phyloP scores from a whole-genome alignment of 768 basidiomycete species.

The Boletus vinaceobasis region DNA sequence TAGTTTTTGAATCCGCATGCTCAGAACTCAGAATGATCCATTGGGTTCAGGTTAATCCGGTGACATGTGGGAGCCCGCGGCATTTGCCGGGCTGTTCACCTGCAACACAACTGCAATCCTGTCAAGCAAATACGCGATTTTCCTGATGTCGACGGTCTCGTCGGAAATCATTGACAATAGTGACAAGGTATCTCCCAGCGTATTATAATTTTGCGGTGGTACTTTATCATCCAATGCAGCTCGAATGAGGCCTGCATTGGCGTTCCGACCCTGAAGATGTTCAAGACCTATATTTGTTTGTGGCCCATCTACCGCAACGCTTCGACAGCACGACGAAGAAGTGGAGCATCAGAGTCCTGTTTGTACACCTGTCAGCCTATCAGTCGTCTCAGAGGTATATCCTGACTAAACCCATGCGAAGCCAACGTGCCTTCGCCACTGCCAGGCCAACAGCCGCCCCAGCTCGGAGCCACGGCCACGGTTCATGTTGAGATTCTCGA shows the following conservation, averaged over 20 bases:
- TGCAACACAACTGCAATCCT: not conserved
- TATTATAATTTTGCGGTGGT: not conserved
- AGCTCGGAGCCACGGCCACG: not conserved
- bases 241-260: not conserved
- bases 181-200: not conserved
- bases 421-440: no score
- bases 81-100: slow-evolving; percentile 7
- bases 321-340: not conserved
- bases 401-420: not conserved
- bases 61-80: slow-evolving; percentile 3
- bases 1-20: slow-evolving; percentile 5
- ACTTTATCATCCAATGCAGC: not conserved
- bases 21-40: not conserved
- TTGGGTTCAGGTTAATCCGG: not conserved
- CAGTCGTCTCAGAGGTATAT: not conserved
- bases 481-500: not conserved
- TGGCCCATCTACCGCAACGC: not conserved
- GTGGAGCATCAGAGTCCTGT: not conserved
- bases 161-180: not conserved
- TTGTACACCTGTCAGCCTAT: not conserved
- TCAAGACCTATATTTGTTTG: not conserved
- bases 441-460: not conserved
- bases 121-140: not conserved
- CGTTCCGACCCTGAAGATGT: not conserved
- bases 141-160: not conserved